A percentile compares a stretch with the other conserved stretches of the same genome.
Evolutionary conservation across 2,329 filamentous ascomycete species (phyloP).

Genomic region (Penicillium sp.): DNA sequence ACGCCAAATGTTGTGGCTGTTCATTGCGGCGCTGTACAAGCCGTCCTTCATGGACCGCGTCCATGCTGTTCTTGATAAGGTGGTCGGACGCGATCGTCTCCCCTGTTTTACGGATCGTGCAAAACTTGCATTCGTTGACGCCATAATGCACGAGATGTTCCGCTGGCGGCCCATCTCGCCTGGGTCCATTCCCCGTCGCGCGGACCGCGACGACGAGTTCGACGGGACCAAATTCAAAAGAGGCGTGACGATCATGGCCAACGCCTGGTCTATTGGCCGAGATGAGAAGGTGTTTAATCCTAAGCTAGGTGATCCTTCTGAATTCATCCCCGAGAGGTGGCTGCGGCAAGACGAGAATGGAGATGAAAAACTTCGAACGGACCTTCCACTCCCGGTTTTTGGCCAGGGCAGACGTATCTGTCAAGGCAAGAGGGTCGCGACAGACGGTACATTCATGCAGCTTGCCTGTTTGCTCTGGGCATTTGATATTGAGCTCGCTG

Average conservation of each 20-base stretch:
- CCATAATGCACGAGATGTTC: conserved; percentile 37
- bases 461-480: conserved; percentile 25
- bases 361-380: conserved; percentile 11
- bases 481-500: conserved; percentile 18
- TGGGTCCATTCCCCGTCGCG: conserved; percentile 50
- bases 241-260: conserved; percentile 49
- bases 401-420: conserved; percentile 25
- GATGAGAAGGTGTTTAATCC: conserved; percentile 41
- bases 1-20: conserved; percentile 50
- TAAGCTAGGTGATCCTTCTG: conserved; percentile 13
- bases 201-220: conserved; percentile 49
- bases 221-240: conserved; percentile 49
- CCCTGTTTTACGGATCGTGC: conserved; percentile 36
- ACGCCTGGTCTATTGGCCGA: conserved; percentile 48
- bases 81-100: conserved; percentile 32
- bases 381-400: conserved; percentile 23
- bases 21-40: conserved; percentile 50
- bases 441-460: conserved; percentile 23
- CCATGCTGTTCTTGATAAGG: conserved; percentile 36
- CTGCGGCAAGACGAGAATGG: conserved; percentile 4
- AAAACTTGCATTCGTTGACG: conserved; percentile 33
- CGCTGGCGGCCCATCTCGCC: conserved; percentile 47
- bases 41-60: conserved; percentile 43
- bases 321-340: conserved; percentile 24
- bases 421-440: conserved; percentile 23